Base-by-base conservation (phyloP, 805 yeast species). In the Kuraishia hungarica region DNA sequence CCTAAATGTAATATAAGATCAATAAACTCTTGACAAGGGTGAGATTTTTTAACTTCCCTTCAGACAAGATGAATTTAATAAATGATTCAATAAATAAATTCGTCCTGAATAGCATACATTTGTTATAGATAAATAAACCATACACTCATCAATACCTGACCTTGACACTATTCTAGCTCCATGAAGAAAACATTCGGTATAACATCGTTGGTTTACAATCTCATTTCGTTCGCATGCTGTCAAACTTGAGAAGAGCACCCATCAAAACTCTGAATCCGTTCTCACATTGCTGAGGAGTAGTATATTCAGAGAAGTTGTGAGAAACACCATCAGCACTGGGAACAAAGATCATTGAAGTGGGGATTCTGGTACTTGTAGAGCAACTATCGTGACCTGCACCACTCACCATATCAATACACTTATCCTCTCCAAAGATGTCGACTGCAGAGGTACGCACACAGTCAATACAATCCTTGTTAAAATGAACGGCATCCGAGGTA, bases 371-470 rank as follows among this genome's bases (percentile, higher is more conserved):
- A 8, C 80, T 74, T 1, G 86, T 81, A 22, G 79, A 75, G 60
- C 89, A 83, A 7, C 88, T 82, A 63, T 86, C 92, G 60, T 86
- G 92, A 11, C 88, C 89, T 4, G 91, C 89, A 28, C 92, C 90
- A 59, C 86, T 80, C 51, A 77, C 75, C 53, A 84, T 82, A 46
- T 71, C 75, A 48, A 74, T 68, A 11, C 72, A 70, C 46, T 73
- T 64, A 1, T 71, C 75, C 24, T 69, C 67, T 1, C 83, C 83
- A 55, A 76, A 79, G 39, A 79, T 63, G 24, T 75, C 80, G 20
- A 62, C 58, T 0, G 89, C 84, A 20, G 86, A 72, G 22, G 77
- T 73, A 48, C 72, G 68, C 20, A 85, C 84, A 59, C 84, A 75
- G 1, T 70, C 64, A 53, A 81, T 71, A 61, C 85, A 78, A 1